Evolutionary conservation across 768 basidiomycete species (phyloP).

Genomic region (Agaricus blazei): DNA sequence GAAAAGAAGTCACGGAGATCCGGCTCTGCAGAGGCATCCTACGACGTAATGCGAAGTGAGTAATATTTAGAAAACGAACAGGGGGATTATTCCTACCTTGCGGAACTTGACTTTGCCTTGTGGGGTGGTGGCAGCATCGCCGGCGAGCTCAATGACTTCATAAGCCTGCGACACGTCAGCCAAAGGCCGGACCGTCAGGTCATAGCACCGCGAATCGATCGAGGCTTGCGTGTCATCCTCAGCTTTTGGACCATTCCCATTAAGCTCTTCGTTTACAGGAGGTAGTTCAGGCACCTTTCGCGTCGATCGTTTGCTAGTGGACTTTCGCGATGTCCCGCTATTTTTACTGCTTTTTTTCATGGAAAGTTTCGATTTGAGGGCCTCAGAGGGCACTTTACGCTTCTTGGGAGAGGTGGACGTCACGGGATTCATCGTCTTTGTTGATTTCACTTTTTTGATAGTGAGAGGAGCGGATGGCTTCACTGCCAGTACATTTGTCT

Average conservation of each 20-base stretch:
- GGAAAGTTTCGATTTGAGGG: constrained; percentile 24
- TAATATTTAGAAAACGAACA: constrained; percentile 7
- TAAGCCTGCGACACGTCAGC: constrained; percentile 75
- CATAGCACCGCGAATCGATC: constrained; percentile 74
- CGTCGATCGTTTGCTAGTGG: constrained; percentile 23
- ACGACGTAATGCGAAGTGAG: constrained; percentile 9
- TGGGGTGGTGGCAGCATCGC: constrained; percentile 11
- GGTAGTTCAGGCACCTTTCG: constrained; percentile 19
- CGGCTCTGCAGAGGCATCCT: constrained; percentile 56
- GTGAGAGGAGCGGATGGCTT: constrained; percentile 38
- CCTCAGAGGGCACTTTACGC: constrained; percentile 41
- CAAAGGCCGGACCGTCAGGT: constrained; percentile 71
- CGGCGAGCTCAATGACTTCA: constrained; percentile 26
- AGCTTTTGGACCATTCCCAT: constrained; percentile 24
- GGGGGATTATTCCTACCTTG: constrained; percentile 14
- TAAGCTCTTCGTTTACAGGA: constrained; percentile 43
- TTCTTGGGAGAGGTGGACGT: constrained; percentile 50
- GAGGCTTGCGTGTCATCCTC: constrained; percentile 41
- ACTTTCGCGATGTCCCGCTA: constrained; percentile 28
- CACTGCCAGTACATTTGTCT: constrained; percentile 52
- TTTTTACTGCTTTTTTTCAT: constrained; percentile 34
- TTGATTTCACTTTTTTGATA: constrained; percentile 40
- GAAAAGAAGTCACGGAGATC: constrained; percentile 53
- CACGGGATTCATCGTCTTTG: constrained; percentile 25
- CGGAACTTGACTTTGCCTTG: constrained; percentile 31